Conservation (phyloP, 495 filamentous ascomycete species). For the Penicillium longicatenatum region DNA sequence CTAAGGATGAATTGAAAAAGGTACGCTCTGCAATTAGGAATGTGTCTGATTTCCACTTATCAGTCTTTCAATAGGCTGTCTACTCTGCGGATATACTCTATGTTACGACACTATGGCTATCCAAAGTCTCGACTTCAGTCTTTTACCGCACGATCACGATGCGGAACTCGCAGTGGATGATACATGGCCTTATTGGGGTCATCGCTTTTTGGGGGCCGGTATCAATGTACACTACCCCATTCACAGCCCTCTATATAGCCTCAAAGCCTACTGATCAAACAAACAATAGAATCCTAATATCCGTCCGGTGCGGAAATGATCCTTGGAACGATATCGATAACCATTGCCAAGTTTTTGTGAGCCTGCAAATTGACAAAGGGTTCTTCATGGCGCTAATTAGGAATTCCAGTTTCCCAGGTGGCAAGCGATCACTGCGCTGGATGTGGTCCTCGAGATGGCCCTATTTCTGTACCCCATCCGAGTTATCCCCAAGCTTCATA, state of each 20-base stretch:
- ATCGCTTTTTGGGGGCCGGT: slow-evolving; percentile 9
- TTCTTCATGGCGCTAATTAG: neutral
- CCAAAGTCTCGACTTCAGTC: slow-evolving; percentile 18
- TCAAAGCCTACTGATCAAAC: neutral
- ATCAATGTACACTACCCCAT: neutral
- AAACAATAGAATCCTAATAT: slow-evolving; percentile 14
- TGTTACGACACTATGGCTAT: slow-evolving; percentile 12
- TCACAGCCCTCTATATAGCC: neutral
- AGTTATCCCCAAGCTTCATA: slow-evolving; percentile 20
- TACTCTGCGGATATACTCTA: slow-evolving; percentile 22
- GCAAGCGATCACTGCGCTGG: slow-evolving; percentile 25
- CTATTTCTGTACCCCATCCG: slow-evolving; percentile 21
- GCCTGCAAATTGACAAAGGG: neutral
- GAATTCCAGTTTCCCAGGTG: slow-evolving; percentile 25
- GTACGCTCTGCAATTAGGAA: neutral
- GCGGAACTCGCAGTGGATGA: slow-evolving; percentile 20
- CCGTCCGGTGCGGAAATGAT: slow-evolving; percentile 16
- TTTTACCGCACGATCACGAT: slow-evolving; percentile 22
- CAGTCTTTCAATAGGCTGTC: neutral
- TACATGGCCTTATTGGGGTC: slow-evolving; percentile 10
- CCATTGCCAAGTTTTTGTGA: slow-evolving; percentile 17
- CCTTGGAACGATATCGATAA: slow-evolving; percentile 26
- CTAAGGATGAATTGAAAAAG: slow-evolving; percentile 7
- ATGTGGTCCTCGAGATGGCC: slow-evolving; percentile 22
- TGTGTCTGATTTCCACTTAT: too few relatives aligned